phyloP scores from a whole-genome alignment of 2,329 filamentous ascomycete species.

The Ilyonectria destructans region DNA sequence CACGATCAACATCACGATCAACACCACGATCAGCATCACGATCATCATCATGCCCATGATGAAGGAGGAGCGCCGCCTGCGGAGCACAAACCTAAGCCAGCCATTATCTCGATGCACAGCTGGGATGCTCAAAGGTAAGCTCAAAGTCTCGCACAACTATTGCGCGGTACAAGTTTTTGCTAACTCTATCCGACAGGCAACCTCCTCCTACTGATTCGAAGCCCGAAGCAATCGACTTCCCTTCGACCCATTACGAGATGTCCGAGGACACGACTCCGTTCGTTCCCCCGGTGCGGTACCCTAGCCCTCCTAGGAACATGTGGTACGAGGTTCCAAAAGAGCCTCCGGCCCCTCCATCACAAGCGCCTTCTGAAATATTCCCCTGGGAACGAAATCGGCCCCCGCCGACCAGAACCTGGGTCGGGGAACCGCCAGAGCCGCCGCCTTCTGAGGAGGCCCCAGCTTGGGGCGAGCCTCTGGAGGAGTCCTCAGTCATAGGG shows the following conservation, averaged over 20 bases:
- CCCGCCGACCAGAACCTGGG: slow-evolving; percentile 76
- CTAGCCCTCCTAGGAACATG: slow-evolving; percentile 89
- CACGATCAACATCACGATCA: slow-evolving; percentile 34
- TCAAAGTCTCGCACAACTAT: not conserved
- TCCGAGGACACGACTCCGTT: slow-evolving; percentile 83
- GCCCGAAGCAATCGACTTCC: slow-evolving; percentile 90
- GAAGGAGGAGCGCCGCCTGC: slow-evolving; percentile 36
- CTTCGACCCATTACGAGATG: slow-evolving; percentile 85
- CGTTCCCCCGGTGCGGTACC: slow-evolving; percentile 82
- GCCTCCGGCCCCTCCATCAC: slow-evolving; percentile 67
- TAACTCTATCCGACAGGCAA: slow-evolving; percentile 64
- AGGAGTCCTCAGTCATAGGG: slow-evolving; percentile 57
- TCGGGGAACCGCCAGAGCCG: slow-evolving; percentile 38
- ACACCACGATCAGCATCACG: not conserved
- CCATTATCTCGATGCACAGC: slow-evolving; percentile 52
- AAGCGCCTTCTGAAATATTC: slow-evolving; percentile 81
- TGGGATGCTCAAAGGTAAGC: slow-evolving; percentile 72
- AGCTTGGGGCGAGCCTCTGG: slow-evolving; percentile 36
- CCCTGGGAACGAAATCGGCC: slow-evolving; percentile 87
- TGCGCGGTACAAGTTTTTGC: slow-evolving; percentile 12
- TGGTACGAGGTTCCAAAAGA: slow-evolving; percentile 86
- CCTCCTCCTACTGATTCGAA: slow-evolving; percentile 77
- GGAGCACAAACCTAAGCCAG: slow-evolving; percentile 45
- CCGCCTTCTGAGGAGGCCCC: slow-evolving; percentile 46
- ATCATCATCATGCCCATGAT: slow-evolving; percentile 38